These are phyloP conservation scores for Gardenia jasminoides DNA, from an alignment of 257 asterid genomes.

Conservation along the genomic window DNA sequence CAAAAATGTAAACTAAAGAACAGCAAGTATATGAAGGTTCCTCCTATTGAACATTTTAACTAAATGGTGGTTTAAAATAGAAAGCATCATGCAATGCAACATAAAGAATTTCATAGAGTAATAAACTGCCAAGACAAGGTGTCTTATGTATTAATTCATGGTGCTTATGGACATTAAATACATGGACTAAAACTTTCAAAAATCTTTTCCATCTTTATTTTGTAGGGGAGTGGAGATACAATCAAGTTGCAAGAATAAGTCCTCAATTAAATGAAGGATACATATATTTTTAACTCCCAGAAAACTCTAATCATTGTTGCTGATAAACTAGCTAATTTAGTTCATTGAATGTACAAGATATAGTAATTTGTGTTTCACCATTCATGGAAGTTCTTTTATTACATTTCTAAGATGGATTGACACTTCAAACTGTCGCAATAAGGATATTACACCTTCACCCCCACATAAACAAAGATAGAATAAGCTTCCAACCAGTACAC, in stretches of 20 bases:
- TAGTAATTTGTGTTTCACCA: neutral
- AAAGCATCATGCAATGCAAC: neutral
- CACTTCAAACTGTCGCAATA: neutral
- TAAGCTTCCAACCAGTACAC: neutral
- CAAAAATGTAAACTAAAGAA: neutral
- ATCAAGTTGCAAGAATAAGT: neutral
- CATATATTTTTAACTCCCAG: neutral
- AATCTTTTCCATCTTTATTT: neutral
- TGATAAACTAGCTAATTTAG: neutral
- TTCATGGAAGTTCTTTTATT: neutral
- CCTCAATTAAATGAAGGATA: neutral
- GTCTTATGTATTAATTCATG: neutral
- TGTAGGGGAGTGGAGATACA: neutral
- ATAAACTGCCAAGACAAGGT: neutral
- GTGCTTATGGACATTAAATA: neutral
- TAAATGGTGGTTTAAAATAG: neutral
- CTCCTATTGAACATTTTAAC: neutral
- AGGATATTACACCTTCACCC: neutral
- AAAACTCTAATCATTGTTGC: neutral
- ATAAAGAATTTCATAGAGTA: neutral
- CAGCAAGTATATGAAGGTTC: neutral
- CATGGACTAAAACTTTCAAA: neutral
- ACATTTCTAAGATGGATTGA: neutral
- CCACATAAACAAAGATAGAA: neutral
- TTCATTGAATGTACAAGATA: neutral